Conservation (phyloP, 441 rosid species). For the Aquilaria agallochum region DNA sequence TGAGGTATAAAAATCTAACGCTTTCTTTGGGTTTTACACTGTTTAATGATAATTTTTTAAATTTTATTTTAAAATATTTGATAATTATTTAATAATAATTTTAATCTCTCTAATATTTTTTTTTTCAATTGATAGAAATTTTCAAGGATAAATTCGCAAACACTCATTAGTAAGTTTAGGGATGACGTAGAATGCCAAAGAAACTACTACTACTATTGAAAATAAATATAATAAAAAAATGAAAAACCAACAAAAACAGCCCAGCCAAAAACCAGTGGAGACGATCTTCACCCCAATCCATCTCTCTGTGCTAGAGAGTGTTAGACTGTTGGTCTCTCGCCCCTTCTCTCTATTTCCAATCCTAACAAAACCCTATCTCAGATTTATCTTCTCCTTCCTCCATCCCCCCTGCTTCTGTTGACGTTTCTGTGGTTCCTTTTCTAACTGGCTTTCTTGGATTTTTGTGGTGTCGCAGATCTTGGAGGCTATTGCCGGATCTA, state of each 20-base stretch:
- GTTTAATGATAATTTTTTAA: not conserved
- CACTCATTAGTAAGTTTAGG: not conserved
- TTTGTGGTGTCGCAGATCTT: no score
- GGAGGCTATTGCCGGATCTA: no score
- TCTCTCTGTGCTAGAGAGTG: slow-evolving; percentile 14
- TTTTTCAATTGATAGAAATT: no score
- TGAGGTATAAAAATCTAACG: no score
- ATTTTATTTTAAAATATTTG: not conserved
- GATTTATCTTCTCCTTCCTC: slow-evolving; percentile 1
- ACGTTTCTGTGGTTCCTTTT: not conserved
- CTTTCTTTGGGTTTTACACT: not conserved
- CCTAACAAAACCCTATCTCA: not conserved
- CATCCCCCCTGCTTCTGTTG: not conserved
- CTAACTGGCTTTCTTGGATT: not conserved
- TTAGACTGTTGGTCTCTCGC: slow-evolving; percentile 9
- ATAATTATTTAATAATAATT: no score
- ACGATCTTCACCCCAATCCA: slow-evolving; percentile 28
- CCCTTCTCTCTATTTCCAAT: not conserved
- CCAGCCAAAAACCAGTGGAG: slow-evolving; percentile 22
- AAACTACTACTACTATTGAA: no score
- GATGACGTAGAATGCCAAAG: no score
- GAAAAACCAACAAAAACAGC: not conserved
- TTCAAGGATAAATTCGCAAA: not conserved
- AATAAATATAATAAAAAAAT: no score
- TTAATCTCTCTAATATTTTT: no score